A percentile compares a stretch with the other conserved stretches of the same genome.
Evolutionary conservation across 225 moss, liverwort and hornwort species (phyloP).

Genomic region (Polytrichum formosum): DNA sequence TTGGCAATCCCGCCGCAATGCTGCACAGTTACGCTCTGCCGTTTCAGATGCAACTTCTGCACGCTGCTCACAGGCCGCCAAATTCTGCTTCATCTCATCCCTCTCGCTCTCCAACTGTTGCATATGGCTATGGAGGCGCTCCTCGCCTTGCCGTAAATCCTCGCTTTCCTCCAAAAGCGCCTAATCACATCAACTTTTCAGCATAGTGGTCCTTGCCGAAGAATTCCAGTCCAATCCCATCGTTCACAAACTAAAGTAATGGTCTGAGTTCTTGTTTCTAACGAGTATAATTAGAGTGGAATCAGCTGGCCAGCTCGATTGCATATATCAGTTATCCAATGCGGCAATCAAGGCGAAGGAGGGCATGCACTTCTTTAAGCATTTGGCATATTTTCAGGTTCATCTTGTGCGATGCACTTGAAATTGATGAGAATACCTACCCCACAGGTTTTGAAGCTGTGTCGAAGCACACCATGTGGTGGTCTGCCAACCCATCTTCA

Average conservation of each 20-base stretch:
- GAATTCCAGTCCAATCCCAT: not conserved
- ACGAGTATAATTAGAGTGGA: too few relatives aligned
- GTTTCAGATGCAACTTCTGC: conserved; percentile 61
- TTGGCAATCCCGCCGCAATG: conserved; percentile 67
- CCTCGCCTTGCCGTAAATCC: conserved; percentile 60
- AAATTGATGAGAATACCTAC: too few relatives aligned
- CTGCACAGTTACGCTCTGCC: conserved; percentile 58
- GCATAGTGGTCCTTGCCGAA: too few relatives aligned
- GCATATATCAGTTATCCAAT: too few relatives aligned
- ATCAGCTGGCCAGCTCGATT: too few relatives aligned
- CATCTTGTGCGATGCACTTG: not conserved
- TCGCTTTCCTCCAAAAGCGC: conserved; percentile 77
- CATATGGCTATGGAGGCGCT: conserved; percentile 52
- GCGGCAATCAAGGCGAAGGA: too few relatives aligned
- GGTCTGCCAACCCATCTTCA: not conserved
- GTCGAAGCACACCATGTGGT: not conserved
- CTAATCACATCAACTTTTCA: conserved; percentile 19
- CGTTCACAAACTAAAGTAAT: not conserved
- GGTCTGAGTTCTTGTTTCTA: not conserved
- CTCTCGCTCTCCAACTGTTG: conserved; percentile 66
- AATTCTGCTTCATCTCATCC: conserved; percentile 54
- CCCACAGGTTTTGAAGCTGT: too few relatives aligned
- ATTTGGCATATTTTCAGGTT: not conserved
- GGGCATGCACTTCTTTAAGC: too few relatives aligned
- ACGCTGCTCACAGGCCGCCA: conserved; percentile 54